A percentile compares a stretch with the other conserved stretches of the same genome.
These are phyloP conservation scores for Naganishia sp. DNA, from an alignment of 1,284 basidiomycete genomes.

Conservation along the genomic window DNA sequence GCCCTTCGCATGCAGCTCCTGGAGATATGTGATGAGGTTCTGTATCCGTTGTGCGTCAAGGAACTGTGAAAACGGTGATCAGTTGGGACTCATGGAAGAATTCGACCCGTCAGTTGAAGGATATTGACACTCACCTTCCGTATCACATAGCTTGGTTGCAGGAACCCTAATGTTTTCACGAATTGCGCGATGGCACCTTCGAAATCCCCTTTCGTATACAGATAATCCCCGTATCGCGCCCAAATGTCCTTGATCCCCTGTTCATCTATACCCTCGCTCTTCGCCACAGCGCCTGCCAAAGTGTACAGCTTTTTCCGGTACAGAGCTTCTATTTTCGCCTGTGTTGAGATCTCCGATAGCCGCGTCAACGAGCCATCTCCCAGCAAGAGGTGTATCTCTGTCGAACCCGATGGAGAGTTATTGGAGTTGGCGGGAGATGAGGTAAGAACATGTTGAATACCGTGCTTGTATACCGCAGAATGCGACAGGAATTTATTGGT, in stretches of 20 bases:
- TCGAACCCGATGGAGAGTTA: background rate
- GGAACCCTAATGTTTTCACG: slow-evolving; percentile 80
- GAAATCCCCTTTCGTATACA: slow-evolving; percentile 88
- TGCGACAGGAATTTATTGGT: slow-evolving; percentile 91
- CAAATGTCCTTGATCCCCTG: slow-evolving; percentile 80
- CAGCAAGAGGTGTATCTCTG: slow-evolving; percentile 24
- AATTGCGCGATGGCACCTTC: slow-evolving; percentile 93
- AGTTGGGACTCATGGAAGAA: background rate
- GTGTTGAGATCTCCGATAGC: slow-evolving; percentile 75
- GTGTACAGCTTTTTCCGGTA: slow-evolving; percentile 74
- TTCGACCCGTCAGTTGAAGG: background rate
- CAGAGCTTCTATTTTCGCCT: slow-evolving; percentile 75
- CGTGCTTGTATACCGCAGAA: slow-evolving; percentile 72
- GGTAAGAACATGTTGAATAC: slow-evolving; percentile 75
- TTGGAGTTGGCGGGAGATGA: slow-evolving; percentile 62
- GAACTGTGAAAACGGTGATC: slow-evolving; percentile 61
- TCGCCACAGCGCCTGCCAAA: slow-evolving; percentile 69
- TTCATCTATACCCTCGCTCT: slow-evolving; percentile 70
- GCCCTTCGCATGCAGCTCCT: slow-evolving; percentile 85
- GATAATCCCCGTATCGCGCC: slow-evolving; percentile 83
- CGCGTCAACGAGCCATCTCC: slow-evolving; percentile 61
- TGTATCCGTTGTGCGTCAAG: slow-evolving; percentile 94
- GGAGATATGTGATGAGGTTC: slow-evolving; percentile 90
- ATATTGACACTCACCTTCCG: slow-evolving; percentile 68
- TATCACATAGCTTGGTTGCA: slow-evolving; percentile 94